Base-by-base conservation (phyloP, 2,329 filamentous ascomycete genomes). In the Arachnomyces sp. region DNA sequence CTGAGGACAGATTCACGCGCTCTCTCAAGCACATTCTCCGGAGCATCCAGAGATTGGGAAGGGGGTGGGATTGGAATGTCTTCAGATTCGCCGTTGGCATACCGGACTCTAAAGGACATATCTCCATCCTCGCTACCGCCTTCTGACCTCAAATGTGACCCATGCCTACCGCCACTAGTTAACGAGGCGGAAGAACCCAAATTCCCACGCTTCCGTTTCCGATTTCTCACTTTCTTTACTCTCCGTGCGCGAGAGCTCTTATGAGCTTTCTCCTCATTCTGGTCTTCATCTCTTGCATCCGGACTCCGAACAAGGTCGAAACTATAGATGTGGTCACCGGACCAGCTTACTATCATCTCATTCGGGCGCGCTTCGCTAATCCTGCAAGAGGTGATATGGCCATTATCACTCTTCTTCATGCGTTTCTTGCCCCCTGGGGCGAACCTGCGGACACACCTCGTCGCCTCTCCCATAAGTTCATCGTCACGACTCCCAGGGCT, bases 321-420 rank as follows among this genome's bases (percentile, higher is more conserved):
- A 49, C 74, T 75, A 59, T 80, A 80, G 37, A 83, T 78, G 46
- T 77, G 71, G 45, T 82, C 78, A 15, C 76, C 77, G 14, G 77
- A 82, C 80, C 80, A 84, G 50, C 78, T 82, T 15, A 77, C 80
- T 11, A 84, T 61, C 52, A 84, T 73, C 51, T 84, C 79, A 46
- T 83, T 79, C 0, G 80, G 80, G 44, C 80, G 73, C 7, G 76
- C 77, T 59, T 83, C 77, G 48, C 78, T 82, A 52, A 84, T 84
- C 59, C 82, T 84, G 60, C 78, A 82, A 12, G 80, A 78, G 2
- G 80, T 83, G 51, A 84, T 83, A 50, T 83, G 78, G 3, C 78
- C 75, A 44, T 73, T 73, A 39, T 80, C 75, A 12, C 55, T 51
- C n/a, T 51, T 41, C 41, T 64, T 58, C 69, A 76, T 75, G 31